Conservation (phyloP, 805 yeast genomes). For the Debaryomyces prosopidis region DNA sequence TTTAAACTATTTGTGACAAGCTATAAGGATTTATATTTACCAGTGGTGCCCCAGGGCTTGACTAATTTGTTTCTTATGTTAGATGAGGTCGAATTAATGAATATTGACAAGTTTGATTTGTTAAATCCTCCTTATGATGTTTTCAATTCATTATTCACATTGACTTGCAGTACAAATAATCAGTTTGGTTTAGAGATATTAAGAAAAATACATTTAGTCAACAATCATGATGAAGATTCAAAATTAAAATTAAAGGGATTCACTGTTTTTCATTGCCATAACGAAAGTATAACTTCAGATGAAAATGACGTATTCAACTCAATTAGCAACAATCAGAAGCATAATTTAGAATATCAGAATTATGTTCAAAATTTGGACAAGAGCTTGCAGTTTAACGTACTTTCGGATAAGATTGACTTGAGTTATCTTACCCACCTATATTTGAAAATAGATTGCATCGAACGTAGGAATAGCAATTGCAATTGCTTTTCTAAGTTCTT, state of each 20-base stretch:
- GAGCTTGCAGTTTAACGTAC: slow-evolving; percentile 16
- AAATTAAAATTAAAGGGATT: slow-evolving; percentile 28
- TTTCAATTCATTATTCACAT: slow-evolving; percentile 24
- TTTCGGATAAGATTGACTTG: slow-evolving; percentile 27
- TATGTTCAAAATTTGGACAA: slow-evolving; percentile 18
- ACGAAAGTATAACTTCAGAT: slow-evolving; percentile 16
- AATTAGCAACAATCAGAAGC: neutral
- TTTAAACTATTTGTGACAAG: slow-evolving; percentile 31
- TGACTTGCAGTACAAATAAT: slow-evolving; percentile 33
- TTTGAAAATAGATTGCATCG: slow-evolving; percentile 32
- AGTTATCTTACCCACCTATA: slow-evolving; percentile 19
- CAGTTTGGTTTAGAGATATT: slow-evolving; percentile 31
- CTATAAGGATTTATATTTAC: slow-evolving; percentile 21
- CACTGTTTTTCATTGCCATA: slow-evolving; percentile 34
- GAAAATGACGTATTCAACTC: slow-evolving; percentile 7
- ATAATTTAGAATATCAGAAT: slow-evolving; percentile 6
- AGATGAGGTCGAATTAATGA: slow-evolving; percentile 28
- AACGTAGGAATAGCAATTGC: slow-evolving; percentile 22
- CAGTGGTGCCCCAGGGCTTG: slow-evolving; percentile 25
- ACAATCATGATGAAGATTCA: slow-evolving; percentile 11
- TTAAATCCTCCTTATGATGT: slow-evolving; percentile 17
- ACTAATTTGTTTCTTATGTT: slow-evolving; percentile 34
- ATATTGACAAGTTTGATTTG: slow-evolving; percentile 18
- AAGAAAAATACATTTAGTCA: slow-evolving; percentile 18
- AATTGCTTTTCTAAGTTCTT: slow-evolving; percentile 29